phyloP scores from a whole-genome alignment of 192 early-diverging fungal species.

The Physocladia obscura region DNA sequence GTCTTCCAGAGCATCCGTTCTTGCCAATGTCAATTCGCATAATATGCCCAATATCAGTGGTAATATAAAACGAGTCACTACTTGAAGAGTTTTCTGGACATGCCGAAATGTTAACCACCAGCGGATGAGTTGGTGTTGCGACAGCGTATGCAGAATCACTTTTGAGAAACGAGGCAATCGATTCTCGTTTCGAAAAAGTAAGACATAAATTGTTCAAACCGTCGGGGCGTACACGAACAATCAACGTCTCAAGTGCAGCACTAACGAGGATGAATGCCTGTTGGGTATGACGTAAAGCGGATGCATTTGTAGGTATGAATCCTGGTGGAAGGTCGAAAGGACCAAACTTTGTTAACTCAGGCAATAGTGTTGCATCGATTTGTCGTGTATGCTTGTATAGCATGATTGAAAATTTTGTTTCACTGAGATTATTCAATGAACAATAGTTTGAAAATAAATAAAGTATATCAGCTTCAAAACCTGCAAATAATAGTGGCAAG shows the following conservation, averaged over 20 bases:
- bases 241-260: not conserved
- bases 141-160: no score
- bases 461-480: no score
- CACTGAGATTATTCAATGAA: not conserved
- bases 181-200: not conserved
- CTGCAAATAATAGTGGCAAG: conserved; percentile 1
- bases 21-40: not conserved
- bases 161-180: not conserved
- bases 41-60: conserved; percentile 27
- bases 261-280: not conserved
- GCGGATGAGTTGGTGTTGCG: no score
- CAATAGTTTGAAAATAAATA: not conserved
- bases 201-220: not conserved
- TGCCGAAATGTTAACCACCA: no score
- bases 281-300: not conserved
- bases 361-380: not conserved
- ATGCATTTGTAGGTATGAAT: not conserved
- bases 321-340: conserved; percentile 1
- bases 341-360: not conserved
- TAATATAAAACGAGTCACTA: conserved; percentile 26
- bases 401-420: not conserved
- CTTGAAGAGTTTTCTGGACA: not conserved
- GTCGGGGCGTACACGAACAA: not conserved
- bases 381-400: not conserved
- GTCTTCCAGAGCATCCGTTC: not conserved